These are phyloP conservation scores for Lasiodiplodia citricola DNA, from an alignment of 2,329 filamentous ascomycete genomes.

Conservation along the genomic window DNA sequence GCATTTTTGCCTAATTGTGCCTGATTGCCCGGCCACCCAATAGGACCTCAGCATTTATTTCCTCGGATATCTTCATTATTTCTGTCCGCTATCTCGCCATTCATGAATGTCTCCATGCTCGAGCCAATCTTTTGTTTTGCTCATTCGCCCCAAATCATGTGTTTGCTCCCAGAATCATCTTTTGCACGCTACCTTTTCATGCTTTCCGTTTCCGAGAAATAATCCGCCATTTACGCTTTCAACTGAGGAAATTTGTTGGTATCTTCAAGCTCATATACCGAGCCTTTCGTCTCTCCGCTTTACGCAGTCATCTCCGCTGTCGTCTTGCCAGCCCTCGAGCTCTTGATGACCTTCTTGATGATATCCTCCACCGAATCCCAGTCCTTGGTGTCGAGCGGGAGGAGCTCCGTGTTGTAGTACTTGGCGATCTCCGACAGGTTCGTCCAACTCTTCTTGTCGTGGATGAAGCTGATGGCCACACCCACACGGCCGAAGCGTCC, in stretches of 20 bases:
- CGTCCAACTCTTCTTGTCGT: conserved; percentile 79
- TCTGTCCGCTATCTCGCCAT: not conserved
- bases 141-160: not conserved
- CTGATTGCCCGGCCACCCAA: not conserved
- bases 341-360: conserved; percentile 68
- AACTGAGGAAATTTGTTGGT: conserved; percentile 11
- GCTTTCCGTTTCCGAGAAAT: not conserved
- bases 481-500: conserved; percentile 96
- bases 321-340: conserved; percentile 46
- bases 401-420: conserved; percentile 80
- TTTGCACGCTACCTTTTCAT: not conserved
- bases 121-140: not conserved
- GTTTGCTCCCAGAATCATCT: not conserved
- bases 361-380: conserved; percentile 89
- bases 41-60: not conserved
- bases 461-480: conserved; percentile 93
- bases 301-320: conserved; percentile 44
- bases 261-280: not conserved
- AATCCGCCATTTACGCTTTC: not conserved
- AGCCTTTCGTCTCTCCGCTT: not conserved
- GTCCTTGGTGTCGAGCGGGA: conserved; percentile 80
- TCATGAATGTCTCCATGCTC: not conserved
- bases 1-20: conserved; percentile 9
- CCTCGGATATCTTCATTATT: not conserved
- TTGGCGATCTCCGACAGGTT: conserved; percentile 80